phyloP scores from a whole-genome alignment of 2,329 filamentous ascomycete genomes.

The Albophoma yamanashiensis region DNA sequence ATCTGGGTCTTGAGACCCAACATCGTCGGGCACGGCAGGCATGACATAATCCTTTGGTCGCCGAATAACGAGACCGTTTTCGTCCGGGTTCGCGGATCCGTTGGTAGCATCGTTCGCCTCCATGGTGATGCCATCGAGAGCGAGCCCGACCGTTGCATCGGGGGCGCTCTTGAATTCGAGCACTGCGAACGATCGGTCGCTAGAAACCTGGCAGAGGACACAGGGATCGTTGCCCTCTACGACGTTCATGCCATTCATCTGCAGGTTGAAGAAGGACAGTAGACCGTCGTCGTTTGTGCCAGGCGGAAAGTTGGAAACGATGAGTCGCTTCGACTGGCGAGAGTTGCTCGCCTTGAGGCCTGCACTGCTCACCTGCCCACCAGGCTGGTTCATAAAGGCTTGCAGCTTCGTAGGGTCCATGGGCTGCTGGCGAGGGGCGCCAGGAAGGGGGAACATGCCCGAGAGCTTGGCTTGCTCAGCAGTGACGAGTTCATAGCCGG shows the following conservation, averaged over 20 bases:
- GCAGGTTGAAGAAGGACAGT: conserved; percentile 84
- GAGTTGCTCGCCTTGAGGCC: conserved; percentile 87
- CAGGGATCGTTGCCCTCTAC: conserved; percentile 78
- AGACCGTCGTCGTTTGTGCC: conserved; percentile 66
- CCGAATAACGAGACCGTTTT: conserved; percentile 59
- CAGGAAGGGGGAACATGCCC: conserved; percentile 96
- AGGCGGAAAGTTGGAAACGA: conserved; percentile 72
- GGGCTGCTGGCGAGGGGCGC: conserved; percentile 85
- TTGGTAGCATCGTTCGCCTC: conserved; percentile 53
- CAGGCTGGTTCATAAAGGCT: conserved; percentile 88
- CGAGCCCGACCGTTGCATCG: conserved; percentile 85
- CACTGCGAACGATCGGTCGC: conserved; percentile 71
- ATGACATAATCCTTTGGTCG: conserved; percentile 97
- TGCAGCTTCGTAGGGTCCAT: conserved; percentile 93
- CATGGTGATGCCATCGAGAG: conserved; percentile 84
- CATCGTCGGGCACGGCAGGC: conserved; percentile 64
- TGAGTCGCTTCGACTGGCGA: conserved; percentile 84
- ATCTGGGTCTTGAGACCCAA: conserved; percentile 57
- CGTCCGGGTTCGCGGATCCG: conserved; percentile 41
- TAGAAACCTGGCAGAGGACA: conserved; percentile 69
- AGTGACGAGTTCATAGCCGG: conserved; percentile 95
- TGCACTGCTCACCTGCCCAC: conserved; percentile 58
- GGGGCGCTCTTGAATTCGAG: conserved; percentile 81
- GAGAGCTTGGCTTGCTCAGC: conserved; percentile 98
- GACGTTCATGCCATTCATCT: conserved; percentile 93